phyloP scores from a whole-genome alignment of 73 alveolate species.

The Blepharisma stoltei region DNA sequence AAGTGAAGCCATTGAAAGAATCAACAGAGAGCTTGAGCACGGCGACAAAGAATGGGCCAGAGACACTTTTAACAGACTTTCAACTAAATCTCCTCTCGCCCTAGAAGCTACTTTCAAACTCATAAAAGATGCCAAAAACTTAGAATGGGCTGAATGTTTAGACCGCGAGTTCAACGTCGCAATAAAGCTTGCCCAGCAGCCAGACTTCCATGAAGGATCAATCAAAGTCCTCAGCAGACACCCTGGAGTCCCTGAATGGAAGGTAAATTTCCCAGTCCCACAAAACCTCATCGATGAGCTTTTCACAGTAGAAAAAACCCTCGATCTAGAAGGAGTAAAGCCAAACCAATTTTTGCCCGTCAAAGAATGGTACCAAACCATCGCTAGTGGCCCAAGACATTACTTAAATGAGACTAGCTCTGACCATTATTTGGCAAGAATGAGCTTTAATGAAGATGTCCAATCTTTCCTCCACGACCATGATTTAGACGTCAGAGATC shows the following conservation, averaged over 20 bases:
- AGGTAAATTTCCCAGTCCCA: neutral
- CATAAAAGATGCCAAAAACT: neutral
- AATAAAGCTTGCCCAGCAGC: neutral
- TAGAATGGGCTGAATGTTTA: constrained; percentile 25
- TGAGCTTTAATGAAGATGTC: neutral
- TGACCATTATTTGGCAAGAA: neutral
- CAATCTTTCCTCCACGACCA: neutral
- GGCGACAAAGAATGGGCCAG: constrained; percentile 14
- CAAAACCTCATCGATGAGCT: neutral
- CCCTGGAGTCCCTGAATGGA: neutral
- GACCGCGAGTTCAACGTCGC: constrained; percentile 8
- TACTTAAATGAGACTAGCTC: neutral
- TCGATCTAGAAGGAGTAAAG: neutral
- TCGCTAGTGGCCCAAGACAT: neutral
- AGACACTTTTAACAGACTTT: neutral
- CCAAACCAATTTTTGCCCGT: constrained; percentile 14
- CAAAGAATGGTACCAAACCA: neutral
- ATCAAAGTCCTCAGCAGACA: neutral
- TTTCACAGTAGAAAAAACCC: neutral
- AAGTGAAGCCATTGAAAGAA: constrained; percentile 10
- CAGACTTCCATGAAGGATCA: constrained; percentile 3
- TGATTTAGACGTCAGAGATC: neutral
- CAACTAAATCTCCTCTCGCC: neutral
- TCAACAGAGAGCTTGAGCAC: neutral
- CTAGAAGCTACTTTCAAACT: neutral